Percentiles rank a stretch among this genome's conserved stretches.
phyloP scores from a whole-genome alignment of 345 rosid species.

The Turritis glabra region DNA sequence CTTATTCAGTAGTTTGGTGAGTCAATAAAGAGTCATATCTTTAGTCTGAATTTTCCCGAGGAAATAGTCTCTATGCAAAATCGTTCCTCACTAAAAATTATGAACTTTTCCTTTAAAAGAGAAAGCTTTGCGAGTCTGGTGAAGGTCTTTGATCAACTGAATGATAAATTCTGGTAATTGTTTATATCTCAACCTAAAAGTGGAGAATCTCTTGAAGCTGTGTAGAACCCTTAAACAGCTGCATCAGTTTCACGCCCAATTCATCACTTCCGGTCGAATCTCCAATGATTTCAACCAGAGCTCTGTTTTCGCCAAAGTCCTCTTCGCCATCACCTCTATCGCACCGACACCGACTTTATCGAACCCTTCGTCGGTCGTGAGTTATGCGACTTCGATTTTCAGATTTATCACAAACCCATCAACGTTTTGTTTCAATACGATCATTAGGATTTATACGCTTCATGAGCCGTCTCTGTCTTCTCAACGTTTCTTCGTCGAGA shows the following conservation, averaged over 20 bases:
- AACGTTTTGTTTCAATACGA: slow-evolving; percentile 55
- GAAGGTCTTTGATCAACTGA: not conserved
- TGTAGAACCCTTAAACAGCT: slow-evolving; percentile 35
- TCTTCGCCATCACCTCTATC: slow-evolving; percentile 45
- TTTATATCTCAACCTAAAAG: too few relatives aligned
- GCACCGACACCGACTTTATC: slow-evolving; percentile 26
- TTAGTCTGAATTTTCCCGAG: not conserved
- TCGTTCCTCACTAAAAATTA: not conserved
- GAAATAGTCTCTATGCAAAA: not conserved
- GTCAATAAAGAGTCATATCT: not conserved
- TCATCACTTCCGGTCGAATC: slow-evolving; percentile 33
- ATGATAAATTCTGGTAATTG: slow-evolving; percentile 16
- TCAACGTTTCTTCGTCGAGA: slow-evolving; percentile 50
- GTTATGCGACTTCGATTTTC: slow-evolving; percentile 51
- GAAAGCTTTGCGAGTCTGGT: not conserved
- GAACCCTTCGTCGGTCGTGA: slow-evolving; percentile 14
- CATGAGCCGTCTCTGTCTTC: slow-evolving; percentile 55
- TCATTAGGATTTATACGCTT: slow-evolving; percentile 55
- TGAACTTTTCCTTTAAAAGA: not conserved
- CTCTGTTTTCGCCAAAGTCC: slow-evolving; percentile 43
- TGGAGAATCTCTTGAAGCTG: slow-evolving; percentile 33
- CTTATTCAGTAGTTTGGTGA: slow-evolving; percentile 1
- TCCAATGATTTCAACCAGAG: not conserved
- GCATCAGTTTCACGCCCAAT: slow-evolving; percentile 36
- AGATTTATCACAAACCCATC: slow-evolving; percentile 49